Evolutionary conservation across 2,329 filamentous ascomycete species (phyloP).

Genomic region (Penicillium oxalicum): DNA sequence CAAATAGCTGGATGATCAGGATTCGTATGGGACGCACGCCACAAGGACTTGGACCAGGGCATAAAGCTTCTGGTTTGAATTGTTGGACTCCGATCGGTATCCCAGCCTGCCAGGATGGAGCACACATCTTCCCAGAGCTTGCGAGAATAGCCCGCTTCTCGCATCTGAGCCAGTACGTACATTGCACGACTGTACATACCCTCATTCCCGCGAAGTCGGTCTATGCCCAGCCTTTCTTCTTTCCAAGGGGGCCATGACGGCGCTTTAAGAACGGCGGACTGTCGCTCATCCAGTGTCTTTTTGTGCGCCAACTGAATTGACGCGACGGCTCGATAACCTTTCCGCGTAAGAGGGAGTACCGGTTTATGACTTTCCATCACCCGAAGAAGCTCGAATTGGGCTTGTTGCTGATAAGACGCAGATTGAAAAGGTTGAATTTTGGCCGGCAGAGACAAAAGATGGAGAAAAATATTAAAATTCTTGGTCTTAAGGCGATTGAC

Average conservation of each 20-base stretch:
- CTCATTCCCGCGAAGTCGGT: conserved; percentile 51
- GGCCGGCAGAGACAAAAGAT: conserved; percentile 45
- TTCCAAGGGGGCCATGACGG: conserved; percentile 63
- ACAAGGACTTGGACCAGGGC: conserved; percentile 21
- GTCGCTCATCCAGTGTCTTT: conserved; percentile 51
- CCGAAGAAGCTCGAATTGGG: conserved; percentile 52
- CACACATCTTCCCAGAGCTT: conserved; percentile 50
- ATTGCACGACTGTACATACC: conserved; percentile 54
- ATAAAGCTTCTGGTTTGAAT: conserved; percentile 53
- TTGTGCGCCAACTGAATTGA: conserved; percentile 52
- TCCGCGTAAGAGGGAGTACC: conserved; percentile 49
- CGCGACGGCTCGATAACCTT: conserved; percentile 53
- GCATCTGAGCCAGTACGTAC: conserved; percentile 51
- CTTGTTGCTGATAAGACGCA: conserved; percentile 47
- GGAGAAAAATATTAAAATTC: conserved; percentile 47
- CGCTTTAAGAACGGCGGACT: conserved; percentile 55
- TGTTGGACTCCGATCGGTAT: conserved; percentile 57
- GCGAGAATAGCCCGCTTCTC: conserved; percentile 52
- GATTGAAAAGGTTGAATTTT: conserved; percentile 46
- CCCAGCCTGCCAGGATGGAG: conserved; percentile 55
- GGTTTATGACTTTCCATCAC: conserved; percentile 53
- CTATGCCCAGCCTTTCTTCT: conserved; percentile 55
- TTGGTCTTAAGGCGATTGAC: conserved; percentile 29
- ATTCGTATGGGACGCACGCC: not conserved
- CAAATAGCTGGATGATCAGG: conserved; percentile 40